Base-by-base conservation (phyloP, 2,329 filamentous ascomycete genomes). In the Neofusicoccum laricinum region DNA sequence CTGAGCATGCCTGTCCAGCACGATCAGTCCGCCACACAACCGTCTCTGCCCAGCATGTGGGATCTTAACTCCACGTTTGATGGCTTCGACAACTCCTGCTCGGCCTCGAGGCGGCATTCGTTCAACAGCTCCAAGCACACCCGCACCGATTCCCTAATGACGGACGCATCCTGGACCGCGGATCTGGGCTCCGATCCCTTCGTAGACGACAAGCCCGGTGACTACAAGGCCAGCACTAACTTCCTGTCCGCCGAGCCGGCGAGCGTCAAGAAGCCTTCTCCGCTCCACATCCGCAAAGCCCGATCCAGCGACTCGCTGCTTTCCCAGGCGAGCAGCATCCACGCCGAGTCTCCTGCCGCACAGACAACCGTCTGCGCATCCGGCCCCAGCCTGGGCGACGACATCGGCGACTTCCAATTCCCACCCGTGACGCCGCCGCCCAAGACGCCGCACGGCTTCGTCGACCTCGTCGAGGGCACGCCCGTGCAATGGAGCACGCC, bases 321-420 rank as follows among this genome's bases (percentile, higher is more conserved):
- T 38, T 36, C 61, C 19, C 32, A 62, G 14, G 41, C 34, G n/a
- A 45, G 41, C 48, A 12, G 41, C 48, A 12, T 36, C 11, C 38
- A 30, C 17, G 21, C 46, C 49, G 49, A 53, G 21, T 57, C 63
- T 3, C 63, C 63, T 1, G 43, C 25, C 25, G 25, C 53, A 14
- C 53, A 66, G 25, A 46, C 69, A 8, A 64, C 66, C 34, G 64
- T 65, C 32, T 38, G 53, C 40, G 17, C 34, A n/a, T 55, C 38
- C 30, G 34, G 10, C 19, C n/a, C 25, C 66, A 7, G 67, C 71
- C 25, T 30, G 25, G 30, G 67, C 69, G 40, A 45, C 14, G 53
- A 45, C 8, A 11, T 30, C 7, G 25, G 19, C n/a, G 14, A 7
- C 30, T 59, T 46, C 30, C 40, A 36, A 17, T 59, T 59, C 40